phyloP scores from a whole-genome alignment of 257 asterid genomes.

The Nicotiana attenuata region DNA sequence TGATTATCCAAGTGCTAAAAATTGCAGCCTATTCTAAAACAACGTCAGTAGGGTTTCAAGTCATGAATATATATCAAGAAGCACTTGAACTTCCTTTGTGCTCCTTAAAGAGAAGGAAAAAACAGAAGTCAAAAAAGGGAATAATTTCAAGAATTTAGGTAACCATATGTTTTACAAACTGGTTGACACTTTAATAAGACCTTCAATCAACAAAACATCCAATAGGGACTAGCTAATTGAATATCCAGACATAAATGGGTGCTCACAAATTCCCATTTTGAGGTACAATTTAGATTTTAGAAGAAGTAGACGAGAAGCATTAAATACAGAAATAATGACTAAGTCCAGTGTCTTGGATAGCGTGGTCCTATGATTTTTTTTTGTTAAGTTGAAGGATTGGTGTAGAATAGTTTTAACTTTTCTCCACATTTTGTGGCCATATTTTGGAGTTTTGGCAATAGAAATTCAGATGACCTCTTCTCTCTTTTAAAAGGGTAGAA shows the following conservation, averaged over 20 bases:
- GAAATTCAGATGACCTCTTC: not conserved
- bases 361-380: constrained; percentile 1
- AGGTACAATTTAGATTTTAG: not conserved
- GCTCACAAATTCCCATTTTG: not conserved
- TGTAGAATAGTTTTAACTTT: not conserved
- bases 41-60: not conserved
- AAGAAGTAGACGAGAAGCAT: not conserved
- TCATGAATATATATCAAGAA: not conserved
- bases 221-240: not conserved
- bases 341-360: constrained; percentile 13
- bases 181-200: not conserved
- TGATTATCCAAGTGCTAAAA: not conserved
- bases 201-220: not conserved
- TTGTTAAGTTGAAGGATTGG: not conserved
- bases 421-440: not conserved
- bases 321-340: not conserved
- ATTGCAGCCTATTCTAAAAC: not conserved
- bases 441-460: not conserved
- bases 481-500: not conserved
- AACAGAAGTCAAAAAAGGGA: too few relatives aligned
- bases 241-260: not conserved
- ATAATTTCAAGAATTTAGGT: not conserved
- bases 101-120: too few relatives aligned
- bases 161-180: not conserved
- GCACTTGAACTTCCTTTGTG: not conserved